phyloP scores from a whole-genome alignment of 805 yeast genomes.

The Barnettozyma vustinii region DNA sequence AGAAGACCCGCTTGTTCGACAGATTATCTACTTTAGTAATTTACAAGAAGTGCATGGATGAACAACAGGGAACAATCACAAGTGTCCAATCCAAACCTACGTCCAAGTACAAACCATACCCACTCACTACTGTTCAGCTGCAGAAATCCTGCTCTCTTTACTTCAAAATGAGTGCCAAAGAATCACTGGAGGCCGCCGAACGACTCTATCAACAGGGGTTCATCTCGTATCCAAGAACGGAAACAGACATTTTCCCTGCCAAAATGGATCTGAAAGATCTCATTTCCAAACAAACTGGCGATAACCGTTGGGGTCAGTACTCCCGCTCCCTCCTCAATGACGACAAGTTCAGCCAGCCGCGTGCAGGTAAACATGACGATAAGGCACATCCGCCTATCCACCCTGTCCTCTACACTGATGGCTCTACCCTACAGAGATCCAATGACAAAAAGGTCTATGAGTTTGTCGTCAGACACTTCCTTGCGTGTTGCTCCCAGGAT shows the following conservation, averaged over 20 bases:
- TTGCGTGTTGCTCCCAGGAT: conserved; percentile 90
- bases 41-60: conserved; percentile 60
- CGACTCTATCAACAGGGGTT: conserved; percentile 79
- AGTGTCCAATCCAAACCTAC: conserved; percentile 57
- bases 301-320: conserved; percentile 65
- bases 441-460: conserved; percentile 75
- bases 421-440: conserved; percentile 22
- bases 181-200: conserved; percentile 75
- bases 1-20: conserved; percentile 67
- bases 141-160: conserved; percentile 79
- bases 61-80: conserved; percentile 45
- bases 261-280: conserved; percentile 64
- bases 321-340: conserved; percentile 41
- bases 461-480: conserved; percentile 75
- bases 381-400: conserved; percentile 98
- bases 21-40: conserved; percentile 55
- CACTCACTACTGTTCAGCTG: conserved; percentile 88
- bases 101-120: conserved; percentile 75
- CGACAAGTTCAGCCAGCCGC: conserved; percentile 53
- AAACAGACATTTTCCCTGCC: conserved; percentile 81
- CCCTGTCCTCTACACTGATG: conserved; percentile 55
- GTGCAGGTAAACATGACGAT: conserved; percentile 82
- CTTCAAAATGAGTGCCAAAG: conserved; percentile 76
- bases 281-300: conserved; percentile 53
- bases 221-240: conserved; percentile 95